These are phyloP conservation scores for Aspergillus neotritici DNA, from an alignment of 2,329 filamentous ascomycete species.

Conservation along the genomic window DNA sequence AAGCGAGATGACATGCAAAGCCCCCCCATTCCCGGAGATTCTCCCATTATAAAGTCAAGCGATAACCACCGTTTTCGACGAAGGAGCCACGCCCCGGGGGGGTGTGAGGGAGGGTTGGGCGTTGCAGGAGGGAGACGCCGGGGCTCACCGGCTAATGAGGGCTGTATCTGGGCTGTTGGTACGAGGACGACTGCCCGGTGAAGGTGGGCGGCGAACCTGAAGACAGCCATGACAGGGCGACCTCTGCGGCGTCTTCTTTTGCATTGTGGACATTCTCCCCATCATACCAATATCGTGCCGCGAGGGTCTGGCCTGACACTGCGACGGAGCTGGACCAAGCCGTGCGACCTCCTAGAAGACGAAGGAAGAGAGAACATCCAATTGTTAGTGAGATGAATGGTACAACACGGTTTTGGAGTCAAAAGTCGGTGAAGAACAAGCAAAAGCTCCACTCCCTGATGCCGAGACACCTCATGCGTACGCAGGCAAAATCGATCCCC, in stretches of 20 bases:
- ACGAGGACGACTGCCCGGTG: no score
- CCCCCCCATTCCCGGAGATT: no score
- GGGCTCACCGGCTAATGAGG: neutral
- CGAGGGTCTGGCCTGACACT: constrained; percentile 59
- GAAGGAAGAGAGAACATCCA: constrained; percentile 12
- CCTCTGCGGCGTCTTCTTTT: constrained; percentile 84
- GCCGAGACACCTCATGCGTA: constrained; percentile 14
- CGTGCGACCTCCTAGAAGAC: constrained; percentile 67
- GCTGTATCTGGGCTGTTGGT: neutral
- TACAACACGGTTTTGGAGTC: constrained; percentile 18
- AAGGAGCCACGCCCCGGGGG: no score
- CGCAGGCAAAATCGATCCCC: constrained; percentile 16
- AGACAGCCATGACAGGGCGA: constrained; percentile 48
- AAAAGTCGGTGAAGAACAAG: constrained; percentile 34
- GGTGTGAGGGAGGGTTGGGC: no score
- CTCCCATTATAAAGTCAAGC: no score
- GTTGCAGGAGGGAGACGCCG: no score
- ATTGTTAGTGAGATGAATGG: neutral
- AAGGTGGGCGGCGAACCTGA: constrained; percentile 1
- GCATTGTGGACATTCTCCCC: constrained; percentile 82
- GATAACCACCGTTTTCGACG: no score
- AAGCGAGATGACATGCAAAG: no score
- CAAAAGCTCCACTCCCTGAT: constrained; percentile 24
- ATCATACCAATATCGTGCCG: constrained; percentile 88
- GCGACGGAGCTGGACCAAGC: constrained; percentile 81